These are phyloP conservation scores for Pleurotus giganteus DNA, from an alignment of 768 basidiomycete species.

Conservation along the genomic window DNA sequence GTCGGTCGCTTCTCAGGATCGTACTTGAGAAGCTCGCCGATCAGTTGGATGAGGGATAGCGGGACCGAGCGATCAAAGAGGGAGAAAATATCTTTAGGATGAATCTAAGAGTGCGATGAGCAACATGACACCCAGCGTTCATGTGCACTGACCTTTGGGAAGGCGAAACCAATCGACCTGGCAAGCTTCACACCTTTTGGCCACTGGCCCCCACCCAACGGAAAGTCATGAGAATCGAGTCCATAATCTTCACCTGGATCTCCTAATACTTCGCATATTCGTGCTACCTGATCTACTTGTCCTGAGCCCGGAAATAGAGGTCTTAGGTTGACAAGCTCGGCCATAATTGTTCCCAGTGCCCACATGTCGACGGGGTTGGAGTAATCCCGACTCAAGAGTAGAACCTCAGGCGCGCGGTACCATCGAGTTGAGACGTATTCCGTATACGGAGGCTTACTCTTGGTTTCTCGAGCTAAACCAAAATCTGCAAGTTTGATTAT, in stretches of 20 bases:
- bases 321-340: constrained; percentile 91
- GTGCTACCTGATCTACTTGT: constrained; percentile 88
- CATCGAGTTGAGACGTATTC: constrained; percentile 99
- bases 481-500: constrained; percentile 99
- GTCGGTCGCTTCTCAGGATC: constrained; percentile 88
- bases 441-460: constrained; percentile 89
- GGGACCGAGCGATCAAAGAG: constrained; percentile 82
- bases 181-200: constrained; percentile 83
- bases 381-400: constrained; percentile 89
- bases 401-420: constrained; percentile 98
- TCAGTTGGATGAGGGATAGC: constrained; percentile 82
- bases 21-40: constrained; percentile 88
- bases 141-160: constrained; percentile 70
- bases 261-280: constrained; percentile 91
- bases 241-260: constrained; percentile 88
- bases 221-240: constrained; percentile 61
- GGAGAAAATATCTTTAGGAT: constrained; percentile 63
- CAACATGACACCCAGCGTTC: constrained; percentile 9
- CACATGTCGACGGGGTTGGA: constrained; percentile 99
- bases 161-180: constrained; percentile 78
- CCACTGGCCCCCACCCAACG: constrained; percentile 89
- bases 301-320: constrained; percentile 94
- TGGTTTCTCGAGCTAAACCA: constrained; percentile 90
- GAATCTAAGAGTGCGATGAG: constrained; percentile 40
- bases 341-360: constrained; percentile 98